phyloP scores from a whole-genome alignment of 1,284 basidiomycete species.

The Ustilago tritici region DNA sequence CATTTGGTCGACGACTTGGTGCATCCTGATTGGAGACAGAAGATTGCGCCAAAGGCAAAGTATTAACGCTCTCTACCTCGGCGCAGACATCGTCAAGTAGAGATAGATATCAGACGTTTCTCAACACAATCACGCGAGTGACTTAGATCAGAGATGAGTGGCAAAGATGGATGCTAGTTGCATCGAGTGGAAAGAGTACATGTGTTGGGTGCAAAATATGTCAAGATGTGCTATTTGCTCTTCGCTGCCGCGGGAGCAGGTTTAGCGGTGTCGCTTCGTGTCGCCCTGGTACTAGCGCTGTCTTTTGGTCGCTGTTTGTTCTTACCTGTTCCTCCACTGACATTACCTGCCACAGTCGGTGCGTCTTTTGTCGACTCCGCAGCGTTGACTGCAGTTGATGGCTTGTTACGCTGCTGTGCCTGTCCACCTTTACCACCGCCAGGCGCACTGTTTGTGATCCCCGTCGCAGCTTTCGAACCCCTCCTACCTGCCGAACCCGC shows the following conservation, averaged over 20 bases:
- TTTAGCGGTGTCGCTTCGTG: conserved; percentile 9
- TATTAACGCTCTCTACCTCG: not conserved
- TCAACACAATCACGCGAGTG: too few species aligned
- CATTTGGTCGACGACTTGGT: conserved; percentile 22
- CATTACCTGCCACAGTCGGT: not conserved
- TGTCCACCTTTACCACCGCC: not conserved
- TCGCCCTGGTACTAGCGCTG: not conserved
- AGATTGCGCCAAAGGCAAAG: not conserved
- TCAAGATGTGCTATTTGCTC: not conserved
- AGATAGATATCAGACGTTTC: too few species aligned
- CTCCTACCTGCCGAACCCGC: too few species aligned
- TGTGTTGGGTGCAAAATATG: not conserved
- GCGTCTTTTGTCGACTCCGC: not conserved
- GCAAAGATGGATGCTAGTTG: too few species aligned
- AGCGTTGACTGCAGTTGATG: not conserved
- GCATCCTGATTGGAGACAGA: conserved; percentile 5
- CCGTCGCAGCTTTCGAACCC: too few species aligned
- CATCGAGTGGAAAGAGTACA: not conserved
- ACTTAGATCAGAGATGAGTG: too few species aligned
- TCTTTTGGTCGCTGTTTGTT: not conserved
- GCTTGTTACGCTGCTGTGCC: not conserved
- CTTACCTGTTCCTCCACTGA: not conserved
- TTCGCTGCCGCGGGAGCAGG: not conserved
- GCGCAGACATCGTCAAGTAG: not conserved
- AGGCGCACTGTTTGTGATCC: not conserved